Conservation (phyloP, 2,329 filamentous ascomycete genomes). For the Pseudocercospora macadamiae region DNA sequence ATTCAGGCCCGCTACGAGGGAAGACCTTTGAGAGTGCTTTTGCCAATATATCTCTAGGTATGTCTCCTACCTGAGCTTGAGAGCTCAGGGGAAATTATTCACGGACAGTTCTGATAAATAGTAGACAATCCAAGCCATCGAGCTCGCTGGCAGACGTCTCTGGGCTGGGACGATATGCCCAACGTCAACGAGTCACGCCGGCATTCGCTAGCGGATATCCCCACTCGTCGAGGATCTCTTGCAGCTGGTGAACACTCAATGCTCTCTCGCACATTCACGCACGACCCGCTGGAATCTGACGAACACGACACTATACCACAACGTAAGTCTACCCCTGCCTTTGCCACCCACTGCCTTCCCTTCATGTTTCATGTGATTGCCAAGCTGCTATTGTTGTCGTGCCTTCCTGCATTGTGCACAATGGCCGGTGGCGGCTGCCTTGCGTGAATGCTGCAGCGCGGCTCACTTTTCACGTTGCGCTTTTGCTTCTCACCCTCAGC, state of each 20-base stretch:
- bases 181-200: slow-evolving; percentile 74
- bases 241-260: slow-evolving; percentile 30
- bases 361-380: background rate
- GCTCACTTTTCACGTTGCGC: slow-evolving; percentile 7
- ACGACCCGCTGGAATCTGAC: slow-evolving; percentile 24
- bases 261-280: slow-evolving; percentile 25
- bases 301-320: slow-evolving; percentile 17
- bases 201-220: slow-evolving; percentile 69
- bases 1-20: slow-evolving; percentile 21
- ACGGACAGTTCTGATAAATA: slow-evolving; percentile 10
- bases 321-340: slow-evolving; percentile 19
- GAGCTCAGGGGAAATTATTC: slow-evolving; percentile 2
- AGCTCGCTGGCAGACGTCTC: slow-evolving; percentile 68
- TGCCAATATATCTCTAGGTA: slow-evolving; percentile 34
- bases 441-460: slow-evolving; percentile 1
- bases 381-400: slow-evolving; percentile 13
- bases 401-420: slow-evolving; percentile 12
- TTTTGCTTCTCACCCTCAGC: background rate
- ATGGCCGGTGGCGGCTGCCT: slow-evolving; percentile 5
- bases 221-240: slow-evolving; percentile 42
- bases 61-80: slow-evolving; percentile 13
- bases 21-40: slow-evolving; percentile 34
- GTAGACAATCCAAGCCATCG: slow-evolving; percentile 34
- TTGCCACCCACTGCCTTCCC: background rate
- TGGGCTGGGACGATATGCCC: slow-evolving; percentile 64